Conservation (phyloP, 1,284 basidiomycete species). For the Cryptococcus hybrid region DNA sequence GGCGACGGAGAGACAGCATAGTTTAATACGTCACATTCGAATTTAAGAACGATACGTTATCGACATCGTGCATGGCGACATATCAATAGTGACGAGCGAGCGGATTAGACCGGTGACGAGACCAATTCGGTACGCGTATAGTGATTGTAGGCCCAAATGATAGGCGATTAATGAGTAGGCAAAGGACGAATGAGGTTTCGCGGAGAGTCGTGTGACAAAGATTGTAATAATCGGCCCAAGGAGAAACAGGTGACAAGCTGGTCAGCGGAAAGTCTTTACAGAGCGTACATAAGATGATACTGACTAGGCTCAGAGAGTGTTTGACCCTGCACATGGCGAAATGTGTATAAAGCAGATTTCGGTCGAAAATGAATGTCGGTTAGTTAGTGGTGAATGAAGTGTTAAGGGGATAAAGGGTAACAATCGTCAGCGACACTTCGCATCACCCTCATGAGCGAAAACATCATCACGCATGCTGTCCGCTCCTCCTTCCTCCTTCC, state of each 20-base stretch:
- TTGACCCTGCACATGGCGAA: slow-evolving; percentile 39
- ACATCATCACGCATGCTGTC: too few relatives aligned
- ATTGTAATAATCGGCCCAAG: slow-evolving; percentile 2
- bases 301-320: slow-evolving; percentile 50
- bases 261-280: background rate
- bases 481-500: too few relatives aligned
- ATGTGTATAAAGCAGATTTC: background rate
- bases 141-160: too few relatives aligned
- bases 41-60: too few relatives aligned
- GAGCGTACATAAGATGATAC: slow-evolving; percentile 11
- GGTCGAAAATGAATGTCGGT: background rate
- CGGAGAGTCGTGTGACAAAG: slow-evolving; percentile 19
- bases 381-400: background rate
- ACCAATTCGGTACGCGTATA: too few relatives aligned
- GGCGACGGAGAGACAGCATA: too few relatives aligned
- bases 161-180: too few relatives aligned
- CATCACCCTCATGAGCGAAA: background rate
- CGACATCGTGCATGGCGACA: too few relatives aligned
- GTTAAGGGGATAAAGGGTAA: background rate
- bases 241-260: background rate
- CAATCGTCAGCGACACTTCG: slow-evolving; percentile 11
- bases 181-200: slow-evolving; percentile 1
- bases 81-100: too few relatives aligned
- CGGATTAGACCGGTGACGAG: too few relatives aligned
- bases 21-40: too few relatives aligned